Base-by-base conservation (phyloP, 345 rosid genomes). In the Capsella bursapastoris region DNA sequence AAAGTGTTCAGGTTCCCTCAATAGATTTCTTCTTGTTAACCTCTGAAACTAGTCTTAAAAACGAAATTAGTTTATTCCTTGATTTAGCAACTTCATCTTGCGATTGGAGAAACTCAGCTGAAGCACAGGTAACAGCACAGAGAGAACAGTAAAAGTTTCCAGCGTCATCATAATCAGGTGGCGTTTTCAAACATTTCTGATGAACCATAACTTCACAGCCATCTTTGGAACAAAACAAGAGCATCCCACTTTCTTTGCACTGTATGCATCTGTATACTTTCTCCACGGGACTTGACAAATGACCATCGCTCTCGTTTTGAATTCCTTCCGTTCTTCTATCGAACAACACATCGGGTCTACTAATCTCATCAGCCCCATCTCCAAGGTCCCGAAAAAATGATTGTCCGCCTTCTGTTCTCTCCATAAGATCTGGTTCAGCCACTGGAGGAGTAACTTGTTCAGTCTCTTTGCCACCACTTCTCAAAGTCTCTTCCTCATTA, bases 71-170 rank as follows among this genome's bases (percentile, higher is more conserved):
- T 66, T 72, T 78, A 43, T 16, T 60, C 70, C 45, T 66, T 13
- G 77, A 69, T 60, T 44, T 66, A 8, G 27, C 64, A 37, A 72
- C 59, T 72, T 72, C 73, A 22, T 64, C 77, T 44, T 72, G 41
- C 3, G 44, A 60, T 10, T 60, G 73, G 10, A 66, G 58, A 72
- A 31, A 78, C 28, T 78, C 73, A 51, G 65, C 68, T 22, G 73
- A 52, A 43, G 5, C 32, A 72, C 35, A 16, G 0, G 29, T 37
- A 2, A 41, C 12, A 66, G 44, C 57, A 76, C 92, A 87, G 16
- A 50, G 83, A 51, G 86, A 88, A 65, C 96, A 86, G 73, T 77
- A 84, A 73, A 84, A 89, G 7, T 76, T 83, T 7, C 87, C 96
- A 37, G 43, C 59, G 5, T 80, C 76, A 69, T 87, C 86, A 44